A percentile compares a stretch with the other conserved stretches of the same genome.
phyloP scores from a whole-genome alignment of 371 early-diverging fungal species.

The Lichtheimia hyalospora region DNA sequence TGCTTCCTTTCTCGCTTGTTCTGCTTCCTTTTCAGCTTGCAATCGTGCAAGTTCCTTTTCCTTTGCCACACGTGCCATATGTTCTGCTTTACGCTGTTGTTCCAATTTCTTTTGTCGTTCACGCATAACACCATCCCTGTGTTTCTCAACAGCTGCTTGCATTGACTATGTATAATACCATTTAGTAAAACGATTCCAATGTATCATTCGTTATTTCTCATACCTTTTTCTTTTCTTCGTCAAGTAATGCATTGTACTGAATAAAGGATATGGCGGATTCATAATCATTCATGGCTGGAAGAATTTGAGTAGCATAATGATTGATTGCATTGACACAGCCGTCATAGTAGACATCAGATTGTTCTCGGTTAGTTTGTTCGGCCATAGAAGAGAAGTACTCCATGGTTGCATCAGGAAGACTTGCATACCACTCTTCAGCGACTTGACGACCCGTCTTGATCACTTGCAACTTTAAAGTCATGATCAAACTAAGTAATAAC shows the following conservation, averaged over 20 bases:
- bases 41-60: constrained; percentile 7
- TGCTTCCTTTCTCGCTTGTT: not conserved
- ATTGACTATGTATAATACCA: constrained; percentile 8
- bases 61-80: constrained; percentile 9
- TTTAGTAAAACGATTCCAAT: not conserved
- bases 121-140: constrained; percentile 8
- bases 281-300: constrained; percentile 35
- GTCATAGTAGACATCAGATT: constrained; percentile 8
- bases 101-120: constrained; percentile 22
- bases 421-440: constrained; percentile 38
- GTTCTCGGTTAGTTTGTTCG: constrained; percentile 3
- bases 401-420: constrained; percentile 25
- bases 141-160: constrained; percentile 11
- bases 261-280: constrained; percentile 38
- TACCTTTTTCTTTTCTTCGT: constrained; percentile 39
- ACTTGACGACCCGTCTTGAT: constrained; percentile 29
- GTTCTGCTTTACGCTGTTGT: constrained; percentile 8
- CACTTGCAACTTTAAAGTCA: constrained; percentile 28
- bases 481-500: constrained; percentile 23
- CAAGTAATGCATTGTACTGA: constrained; percentile 34
- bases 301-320: constrained; percentile 26
- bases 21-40: constrained; percentile 17
- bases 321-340: constrained; percentile 29
- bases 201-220: constrained; percentile 5
- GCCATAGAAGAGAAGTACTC: constrained; percentile 15